A percentile compares a stretch with the other conserved stretches of the same genome.
phyloP scores from a whole-genome alignment of 345 rosid genomes.

The Syzygium jambos region DNA sequence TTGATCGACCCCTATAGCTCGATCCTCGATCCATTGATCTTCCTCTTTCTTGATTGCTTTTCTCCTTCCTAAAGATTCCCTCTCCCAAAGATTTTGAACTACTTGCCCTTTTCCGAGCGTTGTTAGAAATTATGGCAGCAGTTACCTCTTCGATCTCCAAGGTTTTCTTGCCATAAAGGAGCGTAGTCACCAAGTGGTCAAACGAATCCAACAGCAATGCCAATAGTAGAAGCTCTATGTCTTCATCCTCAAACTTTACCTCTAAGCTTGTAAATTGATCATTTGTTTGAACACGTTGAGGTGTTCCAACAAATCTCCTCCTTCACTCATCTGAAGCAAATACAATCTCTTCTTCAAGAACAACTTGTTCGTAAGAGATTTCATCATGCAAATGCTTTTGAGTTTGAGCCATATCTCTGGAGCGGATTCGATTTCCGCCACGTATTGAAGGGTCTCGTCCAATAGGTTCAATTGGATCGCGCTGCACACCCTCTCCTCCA shows the following conservation, averaged over 20 bases:
- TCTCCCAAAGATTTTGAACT: background rate
- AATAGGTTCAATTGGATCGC: background rate
- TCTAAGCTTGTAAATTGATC: background rate
- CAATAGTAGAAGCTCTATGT: background rate
- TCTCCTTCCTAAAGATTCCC: background rate
- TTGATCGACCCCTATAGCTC: background rate
- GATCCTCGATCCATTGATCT: background rate
- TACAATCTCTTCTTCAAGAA: background rate
- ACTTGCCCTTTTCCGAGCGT: background rate
- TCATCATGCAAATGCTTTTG: background rate
- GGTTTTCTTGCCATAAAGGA: background rate
- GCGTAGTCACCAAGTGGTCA: background rate
- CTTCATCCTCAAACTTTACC: background rate
- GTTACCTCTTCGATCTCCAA: background rate
- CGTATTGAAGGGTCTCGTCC: background rate
- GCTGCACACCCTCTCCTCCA: background rate
- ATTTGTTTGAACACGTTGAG: background rate
- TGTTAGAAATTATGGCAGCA: rapidly evolving
- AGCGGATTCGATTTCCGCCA: background rate
- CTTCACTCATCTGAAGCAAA: background rate
- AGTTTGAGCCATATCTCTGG: background rate
- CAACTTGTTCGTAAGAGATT: background rate
- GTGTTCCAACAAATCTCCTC: background rate
- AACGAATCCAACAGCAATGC: rapidly evolving
- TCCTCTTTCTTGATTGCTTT: background rate